Evolutionary conservation across 2,329 filamentous ascomycete species (phyloP).

Genomic region (Penicillium sp.): DNA sequence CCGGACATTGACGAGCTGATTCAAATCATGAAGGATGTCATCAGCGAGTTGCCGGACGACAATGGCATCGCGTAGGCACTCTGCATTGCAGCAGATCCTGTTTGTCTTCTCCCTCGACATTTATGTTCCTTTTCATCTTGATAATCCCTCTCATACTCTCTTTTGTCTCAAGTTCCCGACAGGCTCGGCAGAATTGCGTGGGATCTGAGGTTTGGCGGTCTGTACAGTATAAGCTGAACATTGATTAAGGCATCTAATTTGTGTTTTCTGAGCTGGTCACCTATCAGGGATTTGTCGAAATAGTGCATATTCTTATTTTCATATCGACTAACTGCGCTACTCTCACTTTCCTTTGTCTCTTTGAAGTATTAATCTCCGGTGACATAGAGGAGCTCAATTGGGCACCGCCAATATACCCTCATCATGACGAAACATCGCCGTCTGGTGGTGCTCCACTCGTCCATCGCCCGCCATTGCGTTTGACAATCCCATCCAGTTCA

Average conservation of each 20-base stretch:
- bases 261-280: background rate
- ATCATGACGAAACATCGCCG: slow-evolving; percentile 22
- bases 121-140: background rate
- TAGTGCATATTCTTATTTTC: background rate
- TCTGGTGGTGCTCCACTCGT: background rate
- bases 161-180: slow-evolving; percentile 14
- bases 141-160: too few relatives aligned
- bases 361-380: background rate
- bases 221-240: slow-evolving; percentile 26
- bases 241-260: slow-evolving; percentile 12
- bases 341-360: background rate
- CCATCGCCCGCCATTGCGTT: too few relatives aligned
- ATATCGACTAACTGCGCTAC: background rate
- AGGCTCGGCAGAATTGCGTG: slow-evolving; percentile 13
- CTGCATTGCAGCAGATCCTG: background rate
- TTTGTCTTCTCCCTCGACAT: slow-evolving; percentile 1
- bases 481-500: background rate
- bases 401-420: slow-evolving; percentile 3
- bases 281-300: background rate
- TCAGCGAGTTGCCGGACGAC: slow-evolving; percentile 68
- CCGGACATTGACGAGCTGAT: slow-evolving; percentile 87
- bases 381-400: background rate
- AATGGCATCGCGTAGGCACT: slow-evolving; percentile 35
- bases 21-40: slow-evolving; percentile 70
- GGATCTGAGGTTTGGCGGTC: slow-evolving; percentile 18